A percentile compares a stretch with the other conserved stretches of the same genome.
Evolutionary conservation across 2,329 filamentous ascomycete genomes (phyloP).

Genomic region (Dactylellina cionopaga): DNA sequence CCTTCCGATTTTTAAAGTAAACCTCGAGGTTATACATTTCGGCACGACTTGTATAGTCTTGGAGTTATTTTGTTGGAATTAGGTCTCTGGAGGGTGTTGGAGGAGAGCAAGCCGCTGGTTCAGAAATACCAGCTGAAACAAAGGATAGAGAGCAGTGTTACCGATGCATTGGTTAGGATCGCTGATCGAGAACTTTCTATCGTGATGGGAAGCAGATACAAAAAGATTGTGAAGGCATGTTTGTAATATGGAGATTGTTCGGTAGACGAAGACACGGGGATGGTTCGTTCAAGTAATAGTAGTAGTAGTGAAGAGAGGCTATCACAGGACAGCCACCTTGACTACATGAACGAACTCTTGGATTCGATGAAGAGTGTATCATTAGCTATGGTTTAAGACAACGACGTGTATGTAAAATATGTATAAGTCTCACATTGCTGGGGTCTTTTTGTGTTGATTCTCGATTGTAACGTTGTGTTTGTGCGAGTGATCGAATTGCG

Average conservation of each 20-base stretch:
- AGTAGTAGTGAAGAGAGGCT: background rate
- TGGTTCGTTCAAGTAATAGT: no score
- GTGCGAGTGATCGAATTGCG: no score
- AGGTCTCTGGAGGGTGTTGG: slow-evolving; percentile 7
- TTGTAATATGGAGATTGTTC: slow-evolving; percentile 5
- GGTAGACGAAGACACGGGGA: background rate
- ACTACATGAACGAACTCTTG: background rate
- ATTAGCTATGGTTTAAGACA: background rate
- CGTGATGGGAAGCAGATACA: slow-evolving; percentile 4
- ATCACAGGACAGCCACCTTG: background rate
- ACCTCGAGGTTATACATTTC: background rate
- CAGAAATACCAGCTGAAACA: background rate
- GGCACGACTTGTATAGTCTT: slow-evolving; percentile 11
- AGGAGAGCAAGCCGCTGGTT: background rate
- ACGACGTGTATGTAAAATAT: no score
- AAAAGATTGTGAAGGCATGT: background rate
- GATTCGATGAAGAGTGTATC: background rate
- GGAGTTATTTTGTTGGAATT: slow-evolving; percentile 12
- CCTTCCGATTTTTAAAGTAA: no score
- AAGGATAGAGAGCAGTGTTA: background rate
- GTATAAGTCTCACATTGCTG: no score
- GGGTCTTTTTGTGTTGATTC: no score
- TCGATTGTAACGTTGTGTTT: no score
- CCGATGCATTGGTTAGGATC: background rate
- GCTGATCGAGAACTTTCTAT: background rate